Percentiles rank a stretch among this genome's conserved stretches.
Evolutionary conservation across 768 basidiomycete genomes (phyloP).

Genomic region (Vararia minispora): DNA sequence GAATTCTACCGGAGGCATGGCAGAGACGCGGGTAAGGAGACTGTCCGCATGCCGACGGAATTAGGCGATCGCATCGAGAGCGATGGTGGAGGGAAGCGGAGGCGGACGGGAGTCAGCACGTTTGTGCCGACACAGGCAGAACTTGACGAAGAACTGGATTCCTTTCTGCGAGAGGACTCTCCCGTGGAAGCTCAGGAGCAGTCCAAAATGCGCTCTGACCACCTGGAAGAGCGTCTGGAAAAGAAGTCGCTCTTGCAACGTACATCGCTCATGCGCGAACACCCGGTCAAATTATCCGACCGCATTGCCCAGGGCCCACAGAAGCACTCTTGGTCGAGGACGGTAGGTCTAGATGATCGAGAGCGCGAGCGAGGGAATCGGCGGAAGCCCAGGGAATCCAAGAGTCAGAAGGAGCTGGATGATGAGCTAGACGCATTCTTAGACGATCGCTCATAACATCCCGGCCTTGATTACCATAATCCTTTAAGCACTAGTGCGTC

Average conservation of each 20-base stretch:
- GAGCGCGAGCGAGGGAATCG: slow-evolving; percentile 15
- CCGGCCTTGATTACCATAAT: too few relatives aligned
- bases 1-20: slow-evolving; percentile 76
- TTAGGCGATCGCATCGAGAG: slow-evolving; percentile 15
- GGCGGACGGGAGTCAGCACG: slow-evolving; percentile 24
- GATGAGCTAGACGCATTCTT: slow-evolving; percentile 77
- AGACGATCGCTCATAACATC: too few relatives aligned
- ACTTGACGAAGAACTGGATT: slow-evolving; percentile 61
- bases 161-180: slow-evolving; percentile 43
- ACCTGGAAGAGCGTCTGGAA: slow-evolving; percentile 37
- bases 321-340: slow-evolving; percentile 6
- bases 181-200: slow-evolving; percentile 26
- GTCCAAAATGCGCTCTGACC: slow-evolving; percentile 62
- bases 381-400: slow-evolving; percentile 31
- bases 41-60: slow-evolving; percentile 25
- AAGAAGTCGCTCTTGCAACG: slow-evolving; percentile 45
- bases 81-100: slow-evolving; percentile 19
- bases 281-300: too few relatives aligned
- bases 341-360: slow-evolving; percentile 1
- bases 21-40: slow-evolving; percentile 47
- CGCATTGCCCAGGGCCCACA: slow-evolving; percentile 13
- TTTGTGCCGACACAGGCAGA: slow-evolving; percentile 27
- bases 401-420: slow-evolving; percentile 69
- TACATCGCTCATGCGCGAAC: slow-evolving; percentile 36
- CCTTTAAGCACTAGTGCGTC: too few relatives aligned